Base-by-base conservation (phyloP, 768 basidiomycete species). In the Infundibulicybe gibba region DNA sequence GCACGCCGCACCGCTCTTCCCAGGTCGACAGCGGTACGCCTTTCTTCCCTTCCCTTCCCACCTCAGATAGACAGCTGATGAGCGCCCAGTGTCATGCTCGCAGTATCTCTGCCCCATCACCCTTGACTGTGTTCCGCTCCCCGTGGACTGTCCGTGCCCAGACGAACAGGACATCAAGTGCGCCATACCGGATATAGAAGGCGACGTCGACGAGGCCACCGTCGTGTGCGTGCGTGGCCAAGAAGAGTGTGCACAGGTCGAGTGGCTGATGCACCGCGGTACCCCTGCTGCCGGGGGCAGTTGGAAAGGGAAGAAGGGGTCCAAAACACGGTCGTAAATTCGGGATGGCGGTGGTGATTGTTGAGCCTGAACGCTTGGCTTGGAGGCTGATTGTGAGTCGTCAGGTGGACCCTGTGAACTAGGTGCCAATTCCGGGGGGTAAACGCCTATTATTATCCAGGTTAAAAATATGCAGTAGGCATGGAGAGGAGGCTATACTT, bases 141-240 rank as follows among this genome's bases (percentile, higher is more conserved):
- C 78, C 11, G 62, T 67, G n/a, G 77, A 87, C 37, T 92, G 90
- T 55, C 87, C 90, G 1, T 92, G 90, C 63, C 87, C 89, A 3
- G 73, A 83, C 56, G 68, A 73, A 6, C 78, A 90, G 58, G 90
- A 92, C 55, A 70, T 88, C 56, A 90, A 84, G 61, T 92, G 90
- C 58, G 60, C 79, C 13, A 71, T 91, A 38, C 86, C 87, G 4
- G 88, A 90, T 55, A 62, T 64, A 39, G 73, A 65, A 14, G 76
- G 78, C 35, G 64, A 66, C 31, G 25, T 25, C 3, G 68, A 68
- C 5, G 74, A 74, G 13, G 81, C 76, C 11, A 85, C 87, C 0
- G 78, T 87, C 3, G 61, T 90, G 19, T 91, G 89, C 52, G 79
- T 82, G 10, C 71, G 89, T 40, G 90, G 90, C 6, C 54, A 66